Base-by-base conservation (phyloP, 164 flowering plant genomes). In the Vitis labrusca region DNA sequence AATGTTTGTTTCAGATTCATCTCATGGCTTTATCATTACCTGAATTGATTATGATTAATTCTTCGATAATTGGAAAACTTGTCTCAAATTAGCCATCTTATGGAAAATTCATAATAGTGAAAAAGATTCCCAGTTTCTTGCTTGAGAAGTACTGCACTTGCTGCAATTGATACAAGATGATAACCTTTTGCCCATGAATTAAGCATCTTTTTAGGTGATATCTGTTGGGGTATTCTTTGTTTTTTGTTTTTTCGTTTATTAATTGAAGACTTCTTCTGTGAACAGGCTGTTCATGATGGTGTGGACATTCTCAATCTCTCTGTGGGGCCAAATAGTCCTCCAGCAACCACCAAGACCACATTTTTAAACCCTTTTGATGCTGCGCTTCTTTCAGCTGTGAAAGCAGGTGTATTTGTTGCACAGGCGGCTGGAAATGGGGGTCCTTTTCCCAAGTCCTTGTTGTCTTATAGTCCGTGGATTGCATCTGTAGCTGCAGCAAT, bases 341-440 rank as follows among this genome's bases (percentile, higher is more conserved):
- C 99, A 56, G 83, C 96, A 54, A 83, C 86, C 48, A 89, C 97
- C 27, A 92, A 79, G 81, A 91, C 89, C 63, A 90, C 99, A 59
- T 95, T 79, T 74, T 81, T 95, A 70, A 95, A 95, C 74, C 98
- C 99, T 64, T 90, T 95, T 70, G 99, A 95, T 80, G 91, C 91
- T 16, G 76, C 97, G 48, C 96, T 95, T 79, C 98, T 95, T 71
- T 74, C 90, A 57, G 99, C 99, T 70, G 97, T 90, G 64, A 93
- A 95, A 79, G 98, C 97, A 27, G 98, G 99, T 77, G 92, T 95
- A 2, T 95, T 95, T 85, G 99, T 95, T 73, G 99, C 83, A 16
- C 99, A 95, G 79, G 99, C 99, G 54, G 98, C 88, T 60, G 99
- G 99, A 81, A 95, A 95, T 88, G 98, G 93, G 69, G 99, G 99